Conservation (phyloP, 768 basidiomycete genomes). For the Clitopilus passeckerianus region DNA sequence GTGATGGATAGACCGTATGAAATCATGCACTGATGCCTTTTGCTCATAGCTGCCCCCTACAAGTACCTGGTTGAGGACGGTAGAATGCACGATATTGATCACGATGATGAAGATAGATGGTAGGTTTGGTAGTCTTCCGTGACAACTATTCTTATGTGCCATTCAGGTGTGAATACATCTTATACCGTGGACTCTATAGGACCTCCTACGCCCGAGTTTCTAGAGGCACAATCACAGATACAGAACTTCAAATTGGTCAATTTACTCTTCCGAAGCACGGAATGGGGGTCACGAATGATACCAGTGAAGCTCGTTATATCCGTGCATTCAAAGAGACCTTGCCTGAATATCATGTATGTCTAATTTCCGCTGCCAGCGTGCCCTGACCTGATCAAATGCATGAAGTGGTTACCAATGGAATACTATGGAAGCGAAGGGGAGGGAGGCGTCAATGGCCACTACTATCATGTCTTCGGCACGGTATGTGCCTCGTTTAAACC, state of each 20-base stretch:
- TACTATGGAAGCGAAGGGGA: conserved; percentile 52
- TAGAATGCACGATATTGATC: conserved; percentile 73
- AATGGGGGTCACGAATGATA: conserved; percentile 48
- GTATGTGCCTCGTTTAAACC: conserved; percentile 29
- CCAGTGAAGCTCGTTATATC: conserved; percentile 58
- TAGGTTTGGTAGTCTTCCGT: conserved; percentile 15
- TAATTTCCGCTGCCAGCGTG: background rate
- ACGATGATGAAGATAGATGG: conserved; percentile 70
- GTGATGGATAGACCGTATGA: conserved; percentile 19
- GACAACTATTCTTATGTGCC: background rate
- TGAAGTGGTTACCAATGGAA: conserved; percentile 72
- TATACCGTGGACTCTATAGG: conserved; percentile 76
- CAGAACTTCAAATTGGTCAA: conserved; percentile 85
- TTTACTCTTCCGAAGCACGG: conserved; percentile 71
- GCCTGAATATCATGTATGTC: conserved; percentile 55
- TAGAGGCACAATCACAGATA: conserved; percentile 82
- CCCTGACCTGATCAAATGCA: background rate
- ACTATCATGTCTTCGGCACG: conserved; percentile 73
- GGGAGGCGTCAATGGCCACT: conserved; percentile 66
- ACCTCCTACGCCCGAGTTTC: conserved; percentile 83
- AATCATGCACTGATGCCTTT: conserved; percentile 1
- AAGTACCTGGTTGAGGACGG: conserved; percentile 76
- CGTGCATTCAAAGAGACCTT: conserved; percentile 64
- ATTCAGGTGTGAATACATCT: conserved; percentile 84
- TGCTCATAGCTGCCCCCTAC: conserved; percentile 62